phyloP scores from a whole-genome alignment of 306 rosid genomes.

The Malus orientalis region DNA sequence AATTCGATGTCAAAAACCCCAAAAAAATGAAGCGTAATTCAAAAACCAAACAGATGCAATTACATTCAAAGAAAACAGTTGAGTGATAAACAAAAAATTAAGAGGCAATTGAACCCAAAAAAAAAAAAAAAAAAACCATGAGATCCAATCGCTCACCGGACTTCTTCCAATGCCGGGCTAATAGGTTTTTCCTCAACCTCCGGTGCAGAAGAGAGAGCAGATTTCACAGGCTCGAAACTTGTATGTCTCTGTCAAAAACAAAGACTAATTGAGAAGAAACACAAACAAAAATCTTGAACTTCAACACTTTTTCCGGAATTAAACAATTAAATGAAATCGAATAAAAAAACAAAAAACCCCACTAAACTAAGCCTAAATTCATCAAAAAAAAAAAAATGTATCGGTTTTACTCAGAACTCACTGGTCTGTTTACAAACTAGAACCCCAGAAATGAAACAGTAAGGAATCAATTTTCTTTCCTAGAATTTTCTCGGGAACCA shows the following conservation, averaged over 20 bases:
- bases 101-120: background rate
- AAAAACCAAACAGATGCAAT: background rate
- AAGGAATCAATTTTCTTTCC: background rate
- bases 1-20: background rate
- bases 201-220: constrained; percentile 23
- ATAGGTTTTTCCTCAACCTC: constrained; percentile 24
- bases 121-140: background rate
- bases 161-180: constrained; percentile 19
- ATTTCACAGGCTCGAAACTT: constrained; percentile 30
- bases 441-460: background rate
- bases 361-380: background rate
- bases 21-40: background rate
- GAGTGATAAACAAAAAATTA: background rate
- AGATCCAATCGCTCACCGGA: constrained; percentile 32
- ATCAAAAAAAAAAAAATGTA: background rate
- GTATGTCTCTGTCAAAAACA: constrained; percentile 31
- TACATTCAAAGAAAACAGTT: background rate
- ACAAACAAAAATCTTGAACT: background rate
- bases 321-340: background rate
- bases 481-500: background rate
- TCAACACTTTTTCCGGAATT: background rate
- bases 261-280: background rate
- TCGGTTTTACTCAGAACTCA: background rate
- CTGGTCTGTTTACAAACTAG: background rate
- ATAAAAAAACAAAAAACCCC: background rate